Evolutionary conservation across 441 rosid species (phyloP).

Genomic region (Croton laevigatus): DNA sequence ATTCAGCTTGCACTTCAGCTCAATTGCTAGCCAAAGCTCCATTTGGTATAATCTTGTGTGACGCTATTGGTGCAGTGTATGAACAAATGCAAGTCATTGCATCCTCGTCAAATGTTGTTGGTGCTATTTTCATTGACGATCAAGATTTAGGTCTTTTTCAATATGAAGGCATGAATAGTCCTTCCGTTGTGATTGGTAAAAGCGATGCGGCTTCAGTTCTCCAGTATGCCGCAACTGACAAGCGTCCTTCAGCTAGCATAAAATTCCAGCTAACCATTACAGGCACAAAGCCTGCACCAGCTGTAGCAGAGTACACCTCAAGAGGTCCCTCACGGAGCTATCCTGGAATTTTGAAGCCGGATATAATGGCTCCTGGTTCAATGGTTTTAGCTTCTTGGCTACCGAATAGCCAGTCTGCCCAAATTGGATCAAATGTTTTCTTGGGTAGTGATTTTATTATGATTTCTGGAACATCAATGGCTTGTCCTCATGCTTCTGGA

Average conservation of each 20-base stretch:
- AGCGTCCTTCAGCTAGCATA: slow-evolving; percentile 28
- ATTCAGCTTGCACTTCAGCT: slow-evolving; percentile 40
- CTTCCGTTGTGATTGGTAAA: slow-evolving; percentile 34
- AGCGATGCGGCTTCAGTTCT: slow-evolving; percentile 27
- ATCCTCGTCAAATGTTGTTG: slow-evolving; percentile 15
- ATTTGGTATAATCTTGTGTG: slow-evolving; percentile 32
- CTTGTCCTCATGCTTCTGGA: slow-evolving; percentile 86
- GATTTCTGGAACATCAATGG: slow-evolving; percentile 90
- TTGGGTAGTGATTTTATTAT: slow-evolving; percentile 32
- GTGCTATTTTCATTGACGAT: slow-evolving; percentile 41
- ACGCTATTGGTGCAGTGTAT: background rate
- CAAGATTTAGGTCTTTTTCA: slow-evolving; percentile 11
- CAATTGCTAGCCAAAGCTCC: slow-evolving; percentile 17
- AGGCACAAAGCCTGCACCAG: slow-evolving; percentile 42
- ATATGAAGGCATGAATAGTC: slow-evolving; percentile 6
- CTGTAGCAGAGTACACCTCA: slow-evolving; percentile 36
- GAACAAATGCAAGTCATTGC: slow-evolving; percentile 17
- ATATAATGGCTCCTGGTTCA: slow-evolving; percentile 76
- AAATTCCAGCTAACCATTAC: slow-evolving; percentile 39
- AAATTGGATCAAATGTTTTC: slow-evolving; percentile 11
- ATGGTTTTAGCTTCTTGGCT: slow-evolving; percentile 82
- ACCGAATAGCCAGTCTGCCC: slow-evolving; percentile 31
- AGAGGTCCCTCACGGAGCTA: slow-evolving; percentile 47
- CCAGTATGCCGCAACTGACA: slow-evolving; percentile 28
- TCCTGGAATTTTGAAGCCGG: slow-evolving; percentile 66